Percentiles rank a stretch among this genome's conserved stretches.
These are phyloP conservation scores for Rhododendron henanense DNA, from an alignment of 148 eudicot species.

Conservation along the genomic window DNA sequence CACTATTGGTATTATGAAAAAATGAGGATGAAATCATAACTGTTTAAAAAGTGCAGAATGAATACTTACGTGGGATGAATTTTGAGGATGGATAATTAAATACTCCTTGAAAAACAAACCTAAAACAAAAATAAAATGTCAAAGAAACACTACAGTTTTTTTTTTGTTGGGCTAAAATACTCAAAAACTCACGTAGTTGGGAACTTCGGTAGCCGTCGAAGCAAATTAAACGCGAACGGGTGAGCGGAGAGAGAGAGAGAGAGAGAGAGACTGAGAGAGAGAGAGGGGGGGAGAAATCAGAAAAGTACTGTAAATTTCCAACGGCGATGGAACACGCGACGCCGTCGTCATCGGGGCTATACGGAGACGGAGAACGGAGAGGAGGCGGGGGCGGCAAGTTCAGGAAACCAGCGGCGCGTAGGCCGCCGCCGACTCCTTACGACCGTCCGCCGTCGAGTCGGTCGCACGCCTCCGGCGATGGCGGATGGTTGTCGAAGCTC, in stretches of 20 bases:
- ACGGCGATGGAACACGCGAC: conserved; percentile 28
- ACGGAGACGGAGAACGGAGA: conserved; percentile 24
- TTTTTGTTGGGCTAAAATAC: too few species aligned
- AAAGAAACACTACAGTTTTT: too few species aligned
- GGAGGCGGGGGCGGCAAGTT: conserved; percentile 68
- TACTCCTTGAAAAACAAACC: too few species aligned
- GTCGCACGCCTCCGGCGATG: conserved; percentile 6
- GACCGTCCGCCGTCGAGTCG: conserved; percentile 43
- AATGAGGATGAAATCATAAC: too few species aligned
- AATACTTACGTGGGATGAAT: too few species aligned
- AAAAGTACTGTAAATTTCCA: not conserved
- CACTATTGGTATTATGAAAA: too few species aligned
- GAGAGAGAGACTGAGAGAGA: conserved; percentile 13
- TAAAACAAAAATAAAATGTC: too few species aligned
- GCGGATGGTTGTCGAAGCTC: conserved; percentile 60
- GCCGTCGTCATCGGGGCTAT: conserved; percentile 25
- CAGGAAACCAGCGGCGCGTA: conserved; percentile 33
- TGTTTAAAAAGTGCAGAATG: too few species aligned
- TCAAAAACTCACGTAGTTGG: too few species aligned
- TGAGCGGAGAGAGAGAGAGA: not conserved
- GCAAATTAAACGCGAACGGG: too few species aligned
- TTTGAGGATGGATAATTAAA: too few species aligned
- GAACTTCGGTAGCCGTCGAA: too few species aligned
- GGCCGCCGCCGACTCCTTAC: conserved; percentile 54
- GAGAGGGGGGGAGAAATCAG: not conserved